These are phyloP conservation scores for Cyberlindnera subsufficiens DNA, from an alignment of 805 yeast species.

Conservation along the genomic window DNA sequence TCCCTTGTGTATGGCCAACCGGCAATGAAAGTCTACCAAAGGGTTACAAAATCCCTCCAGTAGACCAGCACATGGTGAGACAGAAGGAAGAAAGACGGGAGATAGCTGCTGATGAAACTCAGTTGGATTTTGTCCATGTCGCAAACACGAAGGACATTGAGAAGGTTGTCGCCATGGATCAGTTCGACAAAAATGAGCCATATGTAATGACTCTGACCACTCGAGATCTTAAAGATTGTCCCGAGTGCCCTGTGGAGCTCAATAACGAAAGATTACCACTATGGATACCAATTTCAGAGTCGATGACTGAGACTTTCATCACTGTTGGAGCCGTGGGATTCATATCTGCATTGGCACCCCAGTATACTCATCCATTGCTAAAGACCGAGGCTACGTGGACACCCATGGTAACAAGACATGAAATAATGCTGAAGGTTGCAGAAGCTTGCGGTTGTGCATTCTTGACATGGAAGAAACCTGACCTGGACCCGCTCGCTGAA, in stretches of 20 bases:
- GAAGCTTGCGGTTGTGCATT: constrained; percentile 37
- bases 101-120: too few relatives aligned
- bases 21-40: constrained; percentile 15
- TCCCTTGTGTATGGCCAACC: constrained; percentile 22
- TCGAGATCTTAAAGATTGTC: neutral
- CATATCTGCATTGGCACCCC: constrained; percentile 36
- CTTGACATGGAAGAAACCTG: constrained; percentile 26
- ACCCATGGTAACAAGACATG: constrained; percentile 28
- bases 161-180: neutral
- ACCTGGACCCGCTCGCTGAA: constrained; percentile 21
- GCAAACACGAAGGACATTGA: too few relatives aligned
- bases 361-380: constrained; percentile 32
- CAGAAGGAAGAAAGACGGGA: neutral
- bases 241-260: neutral
- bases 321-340: constrained; percentile 33
- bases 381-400: constrained; percentile 36
- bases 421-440: constrained; percentile 28
- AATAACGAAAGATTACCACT: neutral
- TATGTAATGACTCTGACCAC: neutral
- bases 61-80: constrained; percentile 1
- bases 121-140: too few relatives aligned
- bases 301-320: constrained; percentile 6
- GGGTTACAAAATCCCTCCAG: constrained; percentile 13
- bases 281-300: constrained; percentile 3
- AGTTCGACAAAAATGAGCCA: neutral